Evolutionary conservation across 441 rosid genomes (phyloP).

Genomic region (Dalechampia spathulata): DNA sequence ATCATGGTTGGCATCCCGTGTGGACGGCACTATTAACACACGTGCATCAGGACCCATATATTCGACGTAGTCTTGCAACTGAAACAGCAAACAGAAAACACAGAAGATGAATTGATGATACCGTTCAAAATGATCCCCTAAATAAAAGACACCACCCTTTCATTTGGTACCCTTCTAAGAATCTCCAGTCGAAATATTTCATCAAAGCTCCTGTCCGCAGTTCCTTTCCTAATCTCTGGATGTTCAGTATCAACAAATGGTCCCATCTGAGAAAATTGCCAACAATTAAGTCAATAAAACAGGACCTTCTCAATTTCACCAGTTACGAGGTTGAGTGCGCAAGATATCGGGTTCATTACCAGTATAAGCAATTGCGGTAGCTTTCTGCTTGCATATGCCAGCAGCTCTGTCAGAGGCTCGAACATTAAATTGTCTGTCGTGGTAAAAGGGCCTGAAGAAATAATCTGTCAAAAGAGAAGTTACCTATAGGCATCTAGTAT

Average conservation of each 20-base stretch:
- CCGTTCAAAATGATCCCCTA: neutral
- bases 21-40: slow-evolving; percentile 75
- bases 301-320: neutral
- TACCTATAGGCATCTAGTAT: neutral
- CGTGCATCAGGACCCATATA: slow-evolving; percentile 61
- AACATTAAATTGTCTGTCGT: slow-evolving; percentile 78
- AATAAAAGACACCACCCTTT: neutral
- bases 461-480: slow-evolving; percentile 33
- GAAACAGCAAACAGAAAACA: slow-evolving; percentile 21
- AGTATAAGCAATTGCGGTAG: slow-evolving; percentile 72
- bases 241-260: slow-evolving; percentile 88
- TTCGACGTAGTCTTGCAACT: slow-evolving; percentile 86
- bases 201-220: slow-evolving; percentile 45
- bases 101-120: neutral
- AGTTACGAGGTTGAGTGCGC: neutral
- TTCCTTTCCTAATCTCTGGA: slow-evolving; percentile 72
- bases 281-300: slow-evolving; percentile 11
- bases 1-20: slow-evolving; percentile 90
- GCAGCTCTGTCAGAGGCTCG: slow-evolving; percentile 86
- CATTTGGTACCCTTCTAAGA: slow-evolving; percentile 46
- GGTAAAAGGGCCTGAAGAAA: slow-evolving; percentile 92
- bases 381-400: slow-evolving; percentile 69
- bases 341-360: slow-evolving; percentile 29
- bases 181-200: slow-evolving; percentile 63
- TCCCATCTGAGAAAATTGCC: slow-evolving; percentile 56